These are phyloP conservation scores for Cladosporium sp. DNA, from an alignment of 2,329 filamentous ascomycete species.

Conservation along the genomic window DNA sequence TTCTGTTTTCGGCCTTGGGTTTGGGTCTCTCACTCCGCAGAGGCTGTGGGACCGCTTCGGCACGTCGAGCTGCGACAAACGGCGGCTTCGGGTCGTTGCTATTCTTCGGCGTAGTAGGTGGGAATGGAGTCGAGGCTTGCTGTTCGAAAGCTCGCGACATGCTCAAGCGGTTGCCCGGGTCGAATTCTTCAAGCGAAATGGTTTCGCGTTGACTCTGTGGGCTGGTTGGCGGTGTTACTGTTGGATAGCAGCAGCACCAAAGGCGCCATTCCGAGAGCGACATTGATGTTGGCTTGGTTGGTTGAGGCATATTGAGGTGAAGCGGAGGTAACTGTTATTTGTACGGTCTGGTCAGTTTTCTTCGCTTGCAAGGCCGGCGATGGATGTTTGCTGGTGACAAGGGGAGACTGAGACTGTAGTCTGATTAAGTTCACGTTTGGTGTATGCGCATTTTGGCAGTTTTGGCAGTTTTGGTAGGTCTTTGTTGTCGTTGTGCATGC, in stretches of 20 bases:
- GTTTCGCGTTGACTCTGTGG: not conserved
- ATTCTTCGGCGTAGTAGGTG: not conserved
- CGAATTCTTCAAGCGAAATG: constrained; percentile 5
- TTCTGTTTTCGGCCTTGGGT: not conserved
- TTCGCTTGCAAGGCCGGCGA: not conserved
- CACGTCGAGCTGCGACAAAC: not conserved
- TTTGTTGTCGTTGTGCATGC: not conserved
- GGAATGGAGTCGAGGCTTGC: not conserved
- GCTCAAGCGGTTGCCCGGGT: constrained; percentile 4
- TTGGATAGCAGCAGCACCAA: constrained; percentile 6
- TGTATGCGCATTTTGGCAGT: not conserved
- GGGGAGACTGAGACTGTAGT: not conserved
- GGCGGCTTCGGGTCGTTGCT: not conserved
- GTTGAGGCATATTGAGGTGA: not conserved
- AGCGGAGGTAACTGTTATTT: not conserved
- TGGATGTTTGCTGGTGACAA: not conserved
- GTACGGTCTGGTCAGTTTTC: not conserved
- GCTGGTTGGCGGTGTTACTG: not conserved
- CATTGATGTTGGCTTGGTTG: not conserved
- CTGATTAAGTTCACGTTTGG: not conserved
- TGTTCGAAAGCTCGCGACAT: not conserved
- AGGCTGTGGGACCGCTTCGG: not conserved
- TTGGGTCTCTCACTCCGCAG: not conserved
- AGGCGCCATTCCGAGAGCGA: constrained; percentile 1
- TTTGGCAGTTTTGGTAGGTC: not conserved